Evolutionary conservation across 2,329 filamentous ascomycete genomes (phyloP).

Genomic region (Xylariaceae sp.): DNA sequence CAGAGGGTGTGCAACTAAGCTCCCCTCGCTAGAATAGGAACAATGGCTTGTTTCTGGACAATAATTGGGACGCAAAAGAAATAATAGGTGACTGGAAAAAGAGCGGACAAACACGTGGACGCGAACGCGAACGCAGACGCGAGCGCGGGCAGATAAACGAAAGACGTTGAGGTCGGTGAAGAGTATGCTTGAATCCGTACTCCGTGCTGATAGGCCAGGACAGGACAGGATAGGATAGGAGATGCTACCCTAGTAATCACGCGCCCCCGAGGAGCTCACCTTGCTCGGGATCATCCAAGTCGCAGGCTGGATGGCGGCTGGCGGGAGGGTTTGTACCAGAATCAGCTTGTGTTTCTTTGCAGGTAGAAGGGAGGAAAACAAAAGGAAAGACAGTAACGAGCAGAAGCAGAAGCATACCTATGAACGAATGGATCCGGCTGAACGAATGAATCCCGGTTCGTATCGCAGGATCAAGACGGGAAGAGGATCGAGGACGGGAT

Average conservation of each 20-base stretch:
- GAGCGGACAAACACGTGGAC: neutral
- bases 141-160: neutral
- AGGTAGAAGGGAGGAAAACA: neutral
- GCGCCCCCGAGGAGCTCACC: conserved; percentile 22
- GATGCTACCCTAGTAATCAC: neutral
- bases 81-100: neutral
- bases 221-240: neutral
- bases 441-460: too few relatives aligned
- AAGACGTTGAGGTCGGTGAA: neutral
- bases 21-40: neutral
- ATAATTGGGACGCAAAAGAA: neutral
- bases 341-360: neutral
- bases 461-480: too few relatives aligned
- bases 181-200: neutral
- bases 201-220: neutral
- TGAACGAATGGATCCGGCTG: too few relatives aligned
- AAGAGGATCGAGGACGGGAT: too few relatives aligned
- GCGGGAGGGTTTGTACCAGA: neutral
- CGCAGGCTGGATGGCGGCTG: neutral
- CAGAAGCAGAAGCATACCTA: neutral
- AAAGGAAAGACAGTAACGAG: neutral
- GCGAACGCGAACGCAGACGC: neutral
- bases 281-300: conserved; percentile 19
- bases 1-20: neutral
- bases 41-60: neutral